Base-by-base conservation (phyloP, 176 grass and related monocot genomes). In the Rhynchospora breviuscula region DNA sequence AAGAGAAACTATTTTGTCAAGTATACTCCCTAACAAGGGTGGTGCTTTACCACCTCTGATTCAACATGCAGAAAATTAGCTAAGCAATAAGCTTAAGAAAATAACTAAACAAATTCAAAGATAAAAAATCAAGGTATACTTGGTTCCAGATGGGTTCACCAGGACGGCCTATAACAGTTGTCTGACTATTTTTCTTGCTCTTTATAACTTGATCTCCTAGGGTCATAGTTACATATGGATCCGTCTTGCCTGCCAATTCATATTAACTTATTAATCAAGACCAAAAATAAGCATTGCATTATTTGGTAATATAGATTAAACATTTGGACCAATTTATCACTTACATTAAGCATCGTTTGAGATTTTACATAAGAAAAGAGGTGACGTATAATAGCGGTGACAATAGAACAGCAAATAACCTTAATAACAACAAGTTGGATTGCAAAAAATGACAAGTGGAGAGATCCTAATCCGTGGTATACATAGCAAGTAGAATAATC, bases 151-250 rank as follows among this genome's bases (percentile, higher is more conserved):
- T 99, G 47, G 96, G 96, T 85, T 95, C 88, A 57, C 81, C 96
- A 46, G 96, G 96, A 65, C 73, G 82, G 31, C 96, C 96, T 89
- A 86, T 99, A 23, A 99, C 93, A 21, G 93, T 95, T 81, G 96
- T 99, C 88, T 93, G 93, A 67, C 96, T 95, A 86, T 99, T 99
- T 78, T 95, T 99, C 86, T 99, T 99, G 80, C 96, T 99, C 79
- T 90, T 92, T 87, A 99, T 95, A 6, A 85, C 88, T 88, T 99
- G 96, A 89, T 99, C 93, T 63, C 88, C 93, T 19, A 99, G 83
- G 83, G 77, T 95, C 86, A 99, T 85, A 31, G 87, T 82, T 86
- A 95, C 96, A n/a, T 95, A 95, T 81, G 96, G 96, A 85, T 99
- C 96, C 26, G 93, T 99, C 86, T 99, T 95, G 11, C 91, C 96